phyloP scores from a whole-genome alignment of 345 rosid species.

The Rhodamnia argentea region DNA sequence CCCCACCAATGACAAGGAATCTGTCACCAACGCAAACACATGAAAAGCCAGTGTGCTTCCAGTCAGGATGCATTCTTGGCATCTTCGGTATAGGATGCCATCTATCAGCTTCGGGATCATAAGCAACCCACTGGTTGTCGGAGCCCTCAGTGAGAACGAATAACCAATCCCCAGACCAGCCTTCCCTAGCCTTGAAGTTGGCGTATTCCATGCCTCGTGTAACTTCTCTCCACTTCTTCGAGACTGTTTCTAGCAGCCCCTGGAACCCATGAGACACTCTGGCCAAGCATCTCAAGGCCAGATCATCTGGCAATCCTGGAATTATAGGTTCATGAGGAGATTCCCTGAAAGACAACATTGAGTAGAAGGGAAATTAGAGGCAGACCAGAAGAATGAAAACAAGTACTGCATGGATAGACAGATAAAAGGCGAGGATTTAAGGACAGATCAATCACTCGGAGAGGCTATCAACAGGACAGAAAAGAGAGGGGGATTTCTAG shows the following conservation, averaged over 20 bases:
- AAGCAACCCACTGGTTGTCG: conserved; percentile 67
- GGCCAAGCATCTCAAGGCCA: conserved; percentile 65
- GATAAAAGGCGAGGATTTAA: not conserved
- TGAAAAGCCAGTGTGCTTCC: conserved; percentile 60
- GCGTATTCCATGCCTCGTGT: conserved; percentile 48
- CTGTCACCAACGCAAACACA: conserved; percentile 54
- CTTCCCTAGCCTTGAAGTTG: conserved; percentile 38
- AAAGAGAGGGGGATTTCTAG: not conserved
- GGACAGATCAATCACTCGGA: not conserved
- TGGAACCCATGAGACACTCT: conserved; percentile 67
- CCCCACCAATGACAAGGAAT: conserved; percentile 70
- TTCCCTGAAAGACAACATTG: conserved; percentile 25
- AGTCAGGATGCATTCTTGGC: conserved; percentile 17
- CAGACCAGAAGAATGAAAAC: not conserved
- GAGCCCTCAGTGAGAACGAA: conserved; percentile 65
- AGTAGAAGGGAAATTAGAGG: not conserved
- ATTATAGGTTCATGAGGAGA: conserved; percentile 34
- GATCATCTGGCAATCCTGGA: conserved; percentile 75
- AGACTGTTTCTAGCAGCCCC: conserved; percentile 53
- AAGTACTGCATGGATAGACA: not conserved
- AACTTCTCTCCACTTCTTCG: conserved; percentile 67
- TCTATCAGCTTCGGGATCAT: conserved; percentile 68
- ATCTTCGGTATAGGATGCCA: conserved; percentile 74
- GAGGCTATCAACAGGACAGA: not conserved
- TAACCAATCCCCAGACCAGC: conserved; percentile 75